A percentile compares a stretch with the other conserved stretches of the same genome.
Evolutionary conservation across 2,329 filamentous ascomycete species (phyloP).

Genomic region (Colletotrichum somersetense): DNA sequence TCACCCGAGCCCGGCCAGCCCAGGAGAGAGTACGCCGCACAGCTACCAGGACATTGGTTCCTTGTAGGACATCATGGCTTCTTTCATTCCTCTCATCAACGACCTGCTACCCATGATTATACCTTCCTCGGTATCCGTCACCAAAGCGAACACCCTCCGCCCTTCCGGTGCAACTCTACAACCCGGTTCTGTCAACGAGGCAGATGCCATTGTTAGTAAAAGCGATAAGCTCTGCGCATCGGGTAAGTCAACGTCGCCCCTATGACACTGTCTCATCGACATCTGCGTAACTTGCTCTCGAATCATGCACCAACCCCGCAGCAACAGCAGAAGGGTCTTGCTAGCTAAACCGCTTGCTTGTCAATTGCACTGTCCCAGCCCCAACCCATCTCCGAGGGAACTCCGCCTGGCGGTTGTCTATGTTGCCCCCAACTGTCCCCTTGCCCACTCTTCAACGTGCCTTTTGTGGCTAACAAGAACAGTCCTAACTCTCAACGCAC

Average conservation of each 20-base stretch:
- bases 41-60: background rate
- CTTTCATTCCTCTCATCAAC: slow-evolving; percentile 67
- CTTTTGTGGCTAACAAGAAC: slow-evolving; percentile 45
- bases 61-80: slow-evolving; percentile 57
- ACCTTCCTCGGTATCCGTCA: slow-evolving; percentile 69
- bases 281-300: slow-evolving; percentile 9
- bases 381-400: too few species aligned
- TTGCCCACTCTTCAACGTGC: slow-evolving; percentile 14
- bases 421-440: background rate
- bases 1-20: slow-evolving; percentile 26
- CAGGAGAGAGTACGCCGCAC: slow-evolving; percentile 14
- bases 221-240: slow-evolving; percentile 76
- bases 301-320: slow-evolving; percentile 1
- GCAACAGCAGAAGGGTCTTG: background rate
- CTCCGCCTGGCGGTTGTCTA: too few species aligned
- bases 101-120: slow-evolving; percentile 72
- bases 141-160: slow-evolving; percentile 52
- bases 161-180: slow-evolving; percentile 54
- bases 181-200: slow-evolving; percentile 51
- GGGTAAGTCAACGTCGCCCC: slow-evolving; percentile 57
- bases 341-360: background rate
- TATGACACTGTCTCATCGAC: slow-evolving; percentile 15
- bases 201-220: slow-evolving; percentile 72
- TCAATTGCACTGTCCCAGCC: background rate
- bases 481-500: slow-evolving; percentile 75